Percentiles rank a stretch among this genome's conserved stretches.
Conservation (phyloP, 768 basidiomycete species). For the Pulveroboletus sp. region DNA sequence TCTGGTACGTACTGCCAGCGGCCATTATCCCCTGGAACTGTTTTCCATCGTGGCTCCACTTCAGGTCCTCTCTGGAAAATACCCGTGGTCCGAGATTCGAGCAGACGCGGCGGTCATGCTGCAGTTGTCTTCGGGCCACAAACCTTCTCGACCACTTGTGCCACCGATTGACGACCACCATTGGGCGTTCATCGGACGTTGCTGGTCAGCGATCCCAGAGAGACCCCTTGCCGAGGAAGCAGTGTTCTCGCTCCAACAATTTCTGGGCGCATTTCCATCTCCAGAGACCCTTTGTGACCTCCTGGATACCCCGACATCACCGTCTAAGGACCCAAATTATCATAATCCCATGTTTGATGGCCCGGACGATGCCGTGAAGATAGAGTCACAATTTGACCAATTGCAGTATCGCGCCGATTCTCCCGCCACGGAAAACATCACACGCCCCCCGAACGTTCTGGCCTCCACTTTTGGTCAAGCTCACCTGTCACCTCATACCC, state of each 20-base stretch:
- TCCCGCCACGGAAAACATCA: neutral
- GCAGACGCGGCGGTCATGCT: neutral
- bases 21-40: neutral
- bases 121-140: neutral
- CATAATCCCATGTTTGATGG: too few relatives aligned
- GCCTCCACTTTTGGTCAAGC: neutral
- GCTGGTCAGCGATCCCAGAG: neutral
- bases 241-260: neutral
- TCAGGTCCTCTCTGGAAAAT: neutral
- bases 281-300: neutral
- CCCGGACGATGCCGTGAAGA: neutral
- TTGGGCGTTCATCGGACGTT: constrained; percentile 4
- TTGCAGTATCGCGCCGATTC: neutral
- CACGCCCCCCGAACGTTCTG: neutral
- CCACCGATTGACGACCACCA: constrained; percentile 7
- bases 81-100: neutral
- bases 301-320: neutral
- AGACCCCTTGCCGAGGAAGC: neutral
- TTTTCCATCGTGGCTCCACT: neutral
- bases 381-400: neutral
- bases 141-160: neutral
- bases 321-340: neutral
- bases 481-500: neutral
- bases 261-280: neutral
- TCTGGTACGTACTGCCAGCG: neutral